Percentiles rank a stretch among this genome's conserved stretches.
Conservation (phyloP, 176 grass and related monocot genomes). For the Zea luxurians region DNA sequence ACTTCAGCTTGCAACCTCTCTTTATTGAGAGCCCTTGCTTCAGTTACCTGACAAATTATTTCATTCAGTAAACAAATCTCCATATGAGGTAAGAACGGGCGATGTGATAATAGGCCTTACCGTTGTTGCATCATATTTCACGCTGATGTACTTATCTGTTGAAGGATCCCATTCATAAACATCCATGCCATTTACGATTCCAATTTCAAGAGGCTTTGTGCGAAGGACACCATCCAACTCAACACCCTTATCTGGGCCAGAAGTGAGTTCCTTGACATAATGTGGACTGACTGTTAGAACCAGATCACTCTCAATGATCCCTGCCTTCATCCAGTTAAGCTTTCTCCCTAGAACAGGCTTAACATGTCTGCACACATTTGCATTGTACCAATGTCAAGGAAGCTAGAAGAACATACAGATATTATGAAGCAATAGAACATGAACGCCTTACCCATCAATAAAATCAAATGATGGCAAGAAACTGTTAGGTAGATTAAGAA, state of each 20-base stretch:
- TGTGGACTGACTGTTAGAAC: slow-evolving; percentile 85
- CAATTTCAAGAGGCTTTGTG: slow-evolving; percentile 48
- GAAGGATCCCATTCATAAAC: slow-evolving; percentile 79
- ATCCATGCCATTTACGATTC: slow-evolving; percentile 97
- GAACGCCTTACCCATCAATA: slow-evolving; percentile 66
- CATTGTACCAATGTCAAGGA: slow-evolving; percentile 2
- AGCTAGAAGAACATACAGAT: slow-evolving; percentile 21
- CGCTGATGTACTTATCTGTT: slow-evolving; percentile 66
- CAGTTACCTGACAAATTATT: slow-evolving; percentile 51
- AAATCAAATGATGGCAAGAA: slow-evolving; percentile 90
- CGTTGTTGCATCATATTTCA: slow-evolving; percentile 74
- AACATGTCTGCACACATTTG: slow-evolving; percentile 51
- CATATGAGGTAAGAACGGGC: neutral
- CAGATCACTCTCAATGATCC: slow-evolving; percentile 68
- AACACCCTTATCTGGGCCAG: slow-evolving; percentile 64
- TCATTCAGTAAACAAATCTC: slow-evolving; percentile 34
- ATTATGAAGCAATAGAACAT: slow-evolving; percentile 22
- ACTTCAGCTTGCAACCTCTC: slow-evolving; percentile 88
- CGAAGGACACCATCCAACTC: slow-evolving; percentile 66
- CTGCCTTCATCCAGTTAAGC: slow-evolving; percentile 91
- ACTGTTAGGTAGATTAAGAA: slow-evolving; percentile 79
- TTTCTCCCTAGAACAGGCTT: slow-evolving; percentile 76
- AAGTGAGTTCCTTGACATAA: slow-evolving; percentile 88
- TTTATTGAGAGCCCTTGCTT: slow-evolving; percentile 87
- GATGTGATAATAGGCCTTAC: slow-evolving; percentile 40